Base-by-base conservation (phyloP, 2,329 filamentous ascomycete species). In the Rhinocladiella similis region DNA sequence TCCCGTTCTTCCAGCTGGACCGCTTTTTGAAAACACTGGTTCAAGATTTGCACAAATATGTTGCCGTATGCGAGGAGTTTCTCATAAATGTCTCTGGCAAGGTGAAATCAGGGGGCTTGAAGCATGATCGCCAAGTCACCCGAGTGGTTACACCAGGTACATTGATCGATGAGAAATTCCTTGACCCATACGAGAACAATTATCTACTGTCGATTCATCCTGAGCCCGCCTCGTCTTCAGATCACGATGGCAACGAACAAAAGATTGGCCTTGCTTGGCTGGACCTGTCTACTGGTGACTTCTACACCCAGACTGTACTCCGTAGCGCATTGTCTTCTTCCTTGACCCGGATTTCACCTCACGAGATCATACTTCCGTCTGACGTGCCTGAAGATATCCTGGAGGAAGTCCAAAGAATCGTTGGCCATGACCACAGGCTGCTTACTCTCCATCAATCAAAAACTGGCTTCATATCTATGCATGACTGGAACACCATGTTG, bases 161-260 rank as follows among this genome's bases (percentile, higher is more conserved):
- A 1, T 78, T 99, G 52, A 96, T 99, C 63, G 94, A 99, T 72
- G 94, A 99, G 74, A 92, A 91, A 66, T 99, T 97, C 72, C 91
- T 99, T 79, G 90, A 97, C 69, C 90, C 91, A 1, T 93, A 89
- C 69, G 86, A 90, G 66, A 97, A 94, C 73, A 97, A 97, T 70
- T 99, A 93, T 71, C 80, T 97, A 33, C 83, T 97, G 70, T 87
- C 90, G 36, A 82, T 97, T 47, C 84, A 95, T 68, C 46, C 62
- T 54, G 45, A 59, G 64, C 53, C 70, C 53, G 18, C 52, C 58
- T 63, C 61, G 12, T 29, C 41, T n/a, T 48, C 64, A 61, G n/a
- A 66, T 65, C 10, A 52, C 63, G 20, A 67, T 69, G 46, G 6
- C 56, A 64, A 70, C 13, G 68, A 68, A 19, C 71, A 80, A 50